Conservation (phyloP, 371 early-diverging fungal genomes). For the Haplosporangium sp. region DNA sequence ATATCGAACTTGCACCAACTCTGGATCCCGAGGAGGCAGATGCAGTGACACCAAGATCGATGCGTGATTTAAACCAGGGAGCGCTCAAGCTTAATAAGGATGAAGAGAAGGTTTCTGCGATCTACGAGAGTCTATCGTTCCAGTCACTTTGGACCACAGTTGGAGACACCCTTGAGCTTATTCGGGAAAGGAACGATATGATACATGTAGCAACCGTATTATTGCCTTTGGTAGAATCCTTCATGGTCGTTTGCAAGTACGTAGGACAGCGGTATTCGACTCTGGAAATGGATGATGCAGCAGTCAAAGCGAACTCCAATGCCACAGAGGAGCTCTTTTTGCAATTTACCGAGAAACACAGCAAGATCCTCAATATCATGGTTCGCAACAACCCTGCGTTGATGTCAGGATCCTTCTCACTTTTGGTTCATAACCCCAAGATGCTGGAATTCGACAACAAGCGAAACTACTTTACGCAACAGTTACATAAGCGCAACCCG, state of each 20-base stretch:
- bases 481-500: conserved; percentile 84
- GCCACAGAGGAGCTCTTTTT: conserved; percentile 83
- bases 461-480: conserved; percentile 96
- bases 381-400: conserved; percentile 96
- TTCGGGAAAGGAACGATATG: conserved; percentile 83
- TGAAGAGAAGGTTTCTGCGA: conserved; percentile 69
- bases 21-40: conserved; percentile 59
- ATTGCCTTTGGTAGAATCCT: conserved; percentile 94
- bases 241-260: conserved; percentile 95
- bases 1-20: conserved; percentile 56
- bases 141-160: conserved; percentile 84
- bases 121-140: conserved; percentile 82
- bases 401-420: conserved; percentile 97
- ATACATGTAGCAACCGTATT: conserved; percentile 93
- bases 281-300: conserved; percentile 42
- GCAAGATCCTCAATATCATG: conserved; percentile 96
- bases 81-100: conserved; percentile 52
- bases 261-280: conserved; percentile 59
- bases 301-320: conserved; percentile 36
- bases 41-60: conserved; percentile 44
- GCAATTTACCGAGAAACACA: conserved; percentile 93
- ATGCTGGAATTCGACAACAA: conserved; percentile 99
- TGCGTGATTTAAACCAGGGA: conserved; percentile 35
- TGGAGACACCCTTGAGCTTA: conserved; percentile 77
- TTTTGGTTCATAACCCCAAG: conserved; percentile 95